Evolutionary conservation across 164 flowering plant species (phyloP), one percentile per base, ranked within the genome.

Genomic region (Echeveria elegans): DNA sequence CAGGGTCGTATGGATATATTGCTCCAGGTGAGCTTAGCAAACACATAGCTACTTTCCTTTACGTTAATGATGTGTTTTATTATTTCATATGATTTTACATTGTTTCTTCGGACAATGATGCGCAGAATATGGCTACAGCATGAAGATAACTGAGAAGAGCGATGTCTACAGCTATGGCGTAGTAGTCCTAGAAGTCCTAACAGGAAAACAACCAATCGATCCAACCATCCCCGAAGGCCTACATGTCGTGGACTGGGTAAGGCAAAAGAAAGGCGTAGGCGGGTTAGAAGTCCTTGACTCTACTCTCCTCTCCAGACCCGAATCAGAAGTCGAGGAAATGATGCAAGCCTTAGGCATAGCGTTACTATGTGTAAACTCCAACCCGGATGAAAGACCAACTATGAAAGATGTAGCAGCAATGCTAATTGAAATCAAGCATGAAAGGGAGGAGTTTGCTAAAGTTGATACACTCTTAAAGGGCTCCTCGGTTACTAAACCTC

Each of bases 161-260:
- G 92, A 87, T 45, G 89, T 87, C 14, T 87, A 83, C 66, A 85
- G 89, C 81, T 87, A 73, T 60, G 86, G 92, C 3, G 84, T 87
- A 0, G 92, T 87, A 6, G 75, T 83, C 53, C 63, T 87, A 40
- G 92, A 87, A 71, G 85, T 87, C 9, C 52, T 87, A 38, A 85
- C 92, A 1, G 88, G 92, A 24, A 87, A 85, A 71, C 92, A 83
- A 48, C 92, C 92, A 1, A 83, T 85, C 10, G 92, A 87, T 68
- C 89, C 89, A 4, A 86, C 91, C 1, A 84, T 85, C 62, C 87
- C 87, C 0, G 85, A 83, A 18, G 92, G 92, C 18, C 81, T 78
- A n/a, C 92, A 85, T 74, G 73, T 87, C 10, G 89, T 87, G 19
- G 89, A 87, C 59, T 87, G 89, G 89, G 85, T 82, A 37, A 78